Evolutionary conservation across 768 basidiomycete genomes (phyloP), one percentile per base, ranked within the genome.

Genomic region (Jaapia argillacea): DNA sequence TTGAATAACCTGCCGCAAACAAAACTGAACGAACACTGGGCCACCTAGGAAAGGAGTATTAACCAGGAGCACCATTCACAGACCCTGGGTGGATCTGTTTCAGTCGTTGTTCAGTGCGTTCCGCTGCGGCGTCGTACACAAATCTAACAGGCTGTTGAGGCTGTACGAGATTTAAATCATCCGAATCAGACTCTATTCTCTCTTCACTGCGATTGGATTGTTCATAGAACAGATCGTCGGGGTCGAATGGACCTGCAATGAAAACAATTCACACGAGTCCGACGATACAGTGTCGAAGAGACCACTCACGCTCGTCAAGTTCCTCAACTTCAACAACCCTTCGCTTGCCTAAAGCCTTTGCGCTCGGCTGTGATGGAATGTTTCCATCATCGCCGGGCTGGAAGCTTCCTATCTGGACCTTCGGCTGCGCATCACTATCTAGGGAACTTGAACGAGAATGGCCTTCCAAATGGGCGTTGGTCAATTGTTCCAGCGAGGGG

Each of bases 111-210:
- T 74, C 66, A 42, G 77, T 77, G 48, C 85, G 74, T 59, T 94
- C 90, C 21, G 88, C 88, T 4, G 82, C 88, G 0, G 91, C 91
- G 57, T 96, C 91, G 58, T 96, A 96, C n/a, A 85, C 88, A 61
- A 83, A 92, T 12, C 74, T 74, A 21, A 77, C 69, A 2, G 77
- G 74, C 16, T 62, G 70, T 39, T 71, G 73, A 48, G 53, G 54
- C 23, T 53, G 58, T 28, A 59, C 59, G 53, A 14, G 47, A 6
- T 54, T 53, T 12, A 60, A 61, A 23, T 74, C 72, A 20, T 77
- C 77, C 6, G 68, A 68, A 39, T 79, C 79, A 22, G 71, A 74
- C 35, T 78, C 73, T 10, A 58, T 43, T 4, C 45, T 43, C 6
- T 59, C 55, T 20, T 61, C 58, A 40, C 51, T 41, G 38, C 47